Conservation (phyloP, 352 stramenopile species). For the Globisporangium okanoganense region DNA sequence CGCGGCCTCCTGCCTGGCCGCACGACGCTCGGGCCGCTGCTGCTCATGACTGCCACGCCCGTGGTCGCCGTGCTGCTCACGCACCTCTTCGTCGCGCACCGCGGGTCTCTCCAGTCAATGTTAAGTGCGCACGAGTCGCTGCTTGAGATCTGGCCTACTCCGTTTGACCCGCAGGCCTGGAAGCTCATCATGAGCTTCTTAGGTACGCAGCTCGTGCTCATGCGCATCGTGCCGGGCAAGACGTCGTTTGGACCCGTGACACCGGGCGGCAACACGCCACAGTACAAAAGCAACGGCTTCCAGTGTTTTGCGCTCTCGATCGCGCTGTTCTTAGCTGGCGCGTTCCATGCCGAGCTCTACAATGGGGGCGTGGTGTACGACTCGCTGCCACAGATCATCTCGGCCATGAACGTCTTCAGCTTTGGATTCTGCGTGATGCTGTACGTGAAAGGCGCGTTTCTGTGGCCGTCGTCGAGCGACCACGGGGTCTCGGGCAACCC, state of each 20-base stretch:
- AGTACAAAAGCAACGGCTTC: slow-evolving; percentile 94
- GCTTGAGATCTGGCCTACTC: slow-evolving; percentile 71
- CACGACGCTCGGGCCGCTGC: slow-evolving; percentile 78
- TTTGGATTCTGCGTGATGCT: slow-evolving; percentile 91
- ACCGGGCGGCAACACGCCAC: slow-evolving; percentile 82
- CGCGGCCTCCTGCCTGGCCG: slow-evolving; percentile 76
- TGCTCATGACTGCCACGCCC: slow-evolving; percentile 87
- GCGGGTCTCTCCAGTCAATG: slow-evolving; percentile 37
- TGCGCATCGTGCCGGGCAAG: slow-evolving; percentile 88
- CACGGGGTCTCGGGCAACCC: slow-evolving; percentile 88
- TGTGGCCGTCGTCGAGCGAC: slow-evolving; percentile 88
- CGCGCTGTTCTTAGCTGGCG: slow-evolving; percentile 58
- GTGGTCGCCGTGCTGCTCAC: slow-evolving; percentile 84
- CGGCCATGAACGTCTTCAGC: slow-evolving; percentile 94
- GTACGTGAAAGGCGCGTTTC: slow-evolving; percentile 89
- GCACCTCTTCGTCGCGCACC: slow-evolving; percentile 62
- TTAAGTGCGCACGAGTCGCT: slow-evolving; percentile 45
- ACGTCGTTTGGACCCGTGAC: slow-evolving; percentile 83
- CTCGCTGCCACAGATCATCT: slow-evolving; percentile 82
- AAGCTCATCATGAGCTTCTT: slow-evolving; percentile 89
- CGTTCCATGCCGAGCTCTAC: slow-evolving; percentile 51
- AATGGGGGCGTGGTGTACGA: slow-evolving; percentile 85
- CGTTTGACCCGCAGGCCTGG: slow-evolving; percentile 84
- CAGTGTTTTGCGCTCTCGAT: slow-evolving; percentile 88
- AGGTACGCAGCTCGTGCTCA: slow-evolving; percentile 87